Percentiles rank a stretch among this genome's conserved stretches.
phyloP scores from a whole-genome alignment of 306 rosid genomes.

The Sechiopsis laciniata region DNA sequence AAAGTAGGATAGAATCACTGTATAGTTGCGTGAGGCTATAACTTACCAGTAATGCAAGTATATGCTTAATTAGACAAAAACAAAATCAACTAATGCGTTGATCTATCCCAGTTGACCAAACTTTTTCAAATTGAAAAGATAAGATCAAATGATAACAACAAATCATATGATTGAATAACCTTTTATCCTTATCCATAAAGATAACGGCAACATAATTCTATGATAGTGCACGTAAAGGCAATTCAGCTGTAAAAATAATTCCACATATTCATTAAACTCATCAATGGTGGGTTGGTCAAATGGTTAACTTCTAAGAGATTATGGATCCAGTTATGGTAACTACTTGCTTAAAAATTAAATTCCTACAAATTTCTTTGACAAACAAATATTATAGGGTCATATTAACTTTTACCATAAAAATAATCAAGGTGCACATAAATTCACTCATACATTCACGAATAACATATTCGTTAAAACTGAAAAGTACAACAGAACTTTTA shows the following conservation, averaged over 20 bases:
- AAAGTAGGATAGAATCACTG: not conserved
- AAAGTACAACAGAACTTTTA: conserved; percentile 3
- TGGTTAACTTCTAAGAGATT: too few species aligned
- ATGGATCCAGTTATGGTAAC: too few species aligned
- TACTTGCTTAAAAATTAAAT: too few species aligned
- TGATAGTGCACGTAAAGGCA: conserved; percentile 8
- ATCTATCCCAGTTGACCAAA: not conserved
- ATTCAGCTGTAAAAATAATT: conserved; percentile 2
- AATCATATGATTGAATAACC: conserved; percentile 10
- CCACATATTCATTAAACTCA: not conserved
- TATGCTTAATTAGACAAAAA: not conserved
- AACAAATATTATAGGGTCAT: too few species aligned
- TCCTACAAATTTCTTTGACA: too few species aligned
- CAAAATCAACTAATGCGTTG: not conserved
- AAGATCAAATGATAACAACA: conserved; percentile 17
- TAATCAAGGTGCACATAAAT: too few species aligned
- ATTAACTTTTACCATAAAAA: too few species aligned
- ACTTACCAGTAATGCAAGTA: not conserved
- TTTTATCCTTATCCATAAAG: conserved; percentile 15
- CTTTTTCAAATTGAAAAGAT: conserved; percentile 17
- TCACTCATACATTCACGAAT: too few species aligned
- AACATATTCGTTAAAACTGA: conserved; percentile 6
- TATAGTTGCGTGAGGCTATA: conserved; percentile 8
- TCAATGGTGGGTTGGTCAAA: too few species aligned
- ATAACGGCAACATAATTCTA: conserved; percentile 13